Evolutionary conservation across 2,329 filamentous ascomycete species (phyloP).

Genomic region (Catunica adiposa): DNA sequence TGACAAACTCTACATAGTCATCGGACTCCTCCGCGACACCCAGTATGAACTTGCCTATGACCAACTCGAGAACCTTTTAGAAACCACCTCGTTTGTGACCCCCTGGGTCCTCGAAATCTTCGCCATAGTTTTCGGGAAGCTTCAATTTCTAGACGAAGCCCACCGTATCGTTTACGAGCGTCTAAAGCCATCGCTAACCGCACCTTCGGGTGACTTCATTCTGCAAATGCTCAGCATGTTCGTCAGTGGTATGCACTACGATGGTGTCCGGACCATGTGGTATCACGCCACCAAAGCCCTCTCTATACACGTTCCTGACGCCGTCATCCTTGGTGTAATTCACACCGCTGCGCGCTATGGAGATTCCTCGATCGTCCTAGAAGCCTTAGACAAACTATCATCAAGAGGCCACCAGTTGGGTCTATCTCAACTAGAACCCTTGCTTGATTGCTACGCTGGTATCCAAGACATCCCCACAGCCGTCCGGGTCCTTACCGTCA

Average conservation of each 20-base stretch:
- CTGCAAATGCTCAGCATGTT: conserved; percentile 61
- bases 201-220: conserved; percentile 40
- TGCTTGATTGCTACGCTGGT: conserved; percentile 54
- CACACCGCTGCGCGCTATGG: conserved; percentile 52
- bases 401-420: conserved; percentile 40
- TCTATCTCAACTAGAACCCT: conserved; percentile 60
- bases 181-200: conserved; percentile 19
- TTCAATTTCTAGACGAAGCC: conserved; percentile 62
- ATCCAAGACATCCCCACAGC: conserved; percentile 45
- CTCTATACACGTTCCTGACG: conserved; percentile 33
- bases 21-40: conserved; percentile 63
- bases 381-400: conserved; percentile 50
- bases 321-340: conserved; percentile 51
- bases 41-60: conserved; percentile 68
- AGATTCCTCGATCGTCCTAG: conserved; percentile 51
- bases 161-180: conserved; percentile 49
- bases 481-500: conserved; percentile 55
- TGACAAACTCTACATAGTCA: conserved; percentile 44
- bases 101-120: conserved; percentile 67
- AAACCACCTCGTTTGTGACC: conserved; percentile 37
- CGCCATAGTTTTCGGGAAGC: conserved; percentile 53
- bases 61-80: conserved; percentile 49
- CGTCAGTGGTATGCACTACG: conserved; percentile 44
- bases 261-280: conserved; percentile 58
- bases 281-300: conserved; percentile 37